phyloP scores from a whole-genome alignment of 2,329 filamentous ascomycete genomes.

The Aspergillus texensis region DNA sequence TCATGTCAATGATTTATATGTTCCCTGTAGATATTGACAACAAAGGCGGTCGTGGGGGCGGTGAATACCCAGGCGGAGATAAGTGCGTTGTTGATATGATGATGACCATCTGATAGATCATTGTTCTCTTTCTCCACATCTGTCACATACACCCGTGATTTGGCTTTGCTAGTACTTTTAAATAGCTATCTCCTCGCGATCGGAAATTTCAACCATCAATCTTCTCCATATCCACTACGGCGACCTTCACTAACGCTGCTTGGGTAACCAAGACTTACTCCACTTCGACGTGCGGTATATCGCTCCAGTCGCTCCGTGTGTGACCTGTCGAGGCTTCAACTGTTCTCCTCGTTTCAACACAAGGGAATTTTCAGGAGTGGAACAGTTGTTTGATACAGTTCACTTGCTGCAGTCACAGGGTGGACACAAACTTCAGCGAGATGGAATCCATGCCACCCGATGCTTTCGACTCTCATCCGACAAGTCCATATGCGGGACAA shows the following conservation, averaged over 20 bases:
- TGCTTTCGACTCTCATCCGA: constrained; percentile 26
- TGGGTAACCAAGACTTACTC: not conserved
- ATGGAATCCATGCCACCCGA: constrained; percentile 34
- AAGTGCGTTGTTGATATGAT: constrained; percentile 8
- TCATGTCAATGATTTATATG: not conserved
- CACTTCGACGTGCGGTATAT: constrained; percentile 4
- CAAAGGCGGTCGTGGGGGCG: constrained; percentile 2
- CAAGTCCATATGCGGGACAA: constrained; percentile 16
- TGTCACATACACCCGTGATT: not conserved
- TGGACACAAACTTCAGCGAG: constrained; percentile 2
- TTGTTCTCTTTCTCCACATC: constrained; percentile 4
- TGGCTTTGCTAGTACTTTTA: not conserved
- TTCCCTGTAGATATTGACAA: not conserved
- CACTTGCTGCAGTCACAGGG: not conserved
- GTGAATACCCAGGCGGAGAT: not conserved
- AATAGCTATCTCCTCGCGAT: not conserved
- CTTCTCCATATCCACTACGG: not conserved
- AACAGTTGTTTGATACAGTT: not conserved
- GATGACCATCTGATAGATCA: constrained; percentile 9
- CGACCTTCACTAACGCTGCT: too few species aligned
- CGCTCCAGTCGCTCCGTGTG: not conserved
- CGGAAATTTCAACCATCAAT: not conserved
- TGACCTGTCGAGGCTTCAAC: not conserved
- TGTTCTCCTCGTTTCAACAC: not conserved
- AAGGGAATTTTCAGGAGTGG: not conserved